Evolutionary conservation across 2,329 filamentous ascomycete species (phyloP).

Genomic region (Cladosporium sp.): DNA sequence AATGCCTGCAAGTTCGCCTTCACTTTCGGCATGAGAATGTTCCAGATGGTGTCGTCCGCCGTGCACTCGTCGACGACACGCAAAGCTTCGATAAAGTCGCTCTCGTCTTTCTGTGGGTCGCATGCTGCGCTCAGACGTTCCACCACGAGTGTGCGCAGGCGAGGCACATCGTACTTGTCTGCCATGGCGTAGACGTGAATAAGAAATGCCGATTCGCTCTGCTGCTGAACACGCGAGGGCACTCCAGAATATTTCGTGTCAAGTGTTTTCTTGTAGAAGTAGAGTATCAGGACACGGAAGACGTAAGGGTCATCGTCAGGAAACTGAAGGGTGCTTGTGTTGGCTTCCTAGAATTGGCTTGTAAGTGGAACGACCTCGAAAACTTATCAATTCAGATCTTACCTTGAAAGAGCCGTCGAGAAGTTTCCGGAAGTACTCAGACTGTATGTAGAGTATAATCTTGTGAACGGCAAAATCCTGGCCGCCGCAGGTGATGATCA

Average conservation of each 20-base stretch:
- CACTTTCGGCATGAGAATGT: conserved; percentile 22
- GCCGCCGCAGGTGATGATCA: conserved; percentile 43
- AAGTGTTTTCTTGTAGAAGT: conserved; percentile 27
- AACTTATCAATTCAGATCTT: conserved; percentile 36
- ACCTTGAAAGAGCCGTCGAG: conserved; percentile 29
- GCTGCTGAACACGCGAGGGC: not conserved
- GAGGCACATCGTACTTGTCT: conserved; percentile 39
- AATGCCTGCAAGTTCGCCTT: conserved; percentile 18
- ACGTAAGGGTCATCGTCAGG: conserved; percentile 60
- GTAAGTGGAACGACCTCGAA: conserved; percentile 39
- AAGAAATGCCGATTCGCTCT: conserved; percentile 13
- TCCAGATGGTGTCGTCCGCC: conserved; percentile 22
- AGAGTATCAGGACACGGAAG: conserved; percentile 35
- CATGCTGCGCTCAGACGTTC: conserved; percentile 7
- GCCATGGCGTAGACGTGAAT: conserved; percentile 43
- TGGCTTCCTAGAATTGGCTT: conserved; percentile 42
- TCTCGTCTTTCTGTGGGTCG: conserved; percentile 16
- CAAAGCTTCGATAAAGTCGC: conserved; percentile 21
- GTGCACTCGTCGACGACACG: conserved; percentile 21
- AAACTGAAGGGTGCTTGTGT: conserved; percentile 50
- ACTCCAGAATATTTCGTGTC: not conserved
- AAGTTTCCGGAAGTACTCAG: conserved; percentile 44
- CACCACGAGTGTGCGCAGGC: conserved; percentile 27
- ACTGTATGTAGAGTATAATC: conserved; percentile 43
- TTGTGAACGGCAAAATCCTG: conserved; percentile 45